These are phyloP conservation scores for Paecilomyces variotii DNA, from an alignment of 2,329 filamentous ascomycete species.

Conservation along the genomic window DNA sequence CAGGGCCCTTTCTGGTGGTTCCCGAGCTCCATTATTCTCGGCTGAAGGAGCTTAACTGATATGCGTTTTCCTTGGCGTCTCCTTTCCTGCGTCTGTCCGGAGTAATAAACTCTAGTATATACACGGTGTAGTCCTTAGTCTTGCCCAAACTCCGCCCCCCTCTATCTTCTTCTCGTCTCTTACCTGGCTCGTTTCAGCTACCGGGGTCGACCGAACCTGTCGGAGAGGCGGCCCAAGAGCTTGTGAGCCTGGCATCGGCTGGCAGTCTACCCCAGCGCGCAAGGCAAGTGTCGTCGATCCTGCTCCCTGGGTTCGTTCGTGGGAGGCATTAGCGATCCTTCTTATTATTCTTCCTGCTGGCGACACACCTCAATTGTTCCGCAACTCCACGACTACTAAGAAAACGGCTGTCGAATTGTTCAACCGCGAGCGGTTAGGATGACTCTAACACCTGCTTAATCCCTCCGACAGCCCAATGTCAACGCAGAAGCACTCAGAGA, in stretches of 20 bases:
- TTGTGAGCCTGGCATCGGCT: neutral
- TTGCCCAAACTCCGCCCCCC: neutral
- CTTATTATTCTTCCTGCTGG: neutral
- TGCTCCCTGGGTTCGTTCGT: neutral
- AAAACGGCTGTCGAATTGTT: neutral
- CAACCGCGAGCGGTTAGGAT: neutral
- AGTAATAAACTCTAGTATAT: neutral
- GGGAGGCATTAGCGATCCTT: neutral
- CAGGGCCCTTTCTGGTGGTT: neutral
- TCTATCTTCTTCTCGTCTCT: neutral
- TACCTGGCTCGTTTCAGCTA: slow-evolving; percentile 1
- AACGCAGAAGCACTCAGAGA: neutral
- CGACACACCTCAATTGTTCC: neutral
- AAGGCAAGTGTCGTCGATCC: neutral
- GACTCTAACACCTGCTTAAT: neutral
- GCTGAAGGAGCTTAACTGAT: neutral
- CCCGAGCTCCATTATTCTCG: neutral
- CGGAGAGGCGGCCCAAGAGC: slow-evolving; percentile 1
- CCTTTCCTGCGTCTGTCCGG: neutral
- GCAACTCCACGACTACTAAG: neutral
- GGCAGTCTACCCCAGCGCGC: neutral
- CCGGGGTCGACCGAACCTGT: neutral
- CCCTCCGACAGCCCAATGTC: neutral
- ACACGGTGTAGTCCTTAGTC: neutral
- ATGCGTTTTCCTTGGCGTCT: slow-evolving; percentile 1